Percentiles rank a stretch among this genome's conserved stretches.
Conservation (phyloP, 2,329 filamentous ascomycete species). For the Ceratocystis albifundus region DNA sequence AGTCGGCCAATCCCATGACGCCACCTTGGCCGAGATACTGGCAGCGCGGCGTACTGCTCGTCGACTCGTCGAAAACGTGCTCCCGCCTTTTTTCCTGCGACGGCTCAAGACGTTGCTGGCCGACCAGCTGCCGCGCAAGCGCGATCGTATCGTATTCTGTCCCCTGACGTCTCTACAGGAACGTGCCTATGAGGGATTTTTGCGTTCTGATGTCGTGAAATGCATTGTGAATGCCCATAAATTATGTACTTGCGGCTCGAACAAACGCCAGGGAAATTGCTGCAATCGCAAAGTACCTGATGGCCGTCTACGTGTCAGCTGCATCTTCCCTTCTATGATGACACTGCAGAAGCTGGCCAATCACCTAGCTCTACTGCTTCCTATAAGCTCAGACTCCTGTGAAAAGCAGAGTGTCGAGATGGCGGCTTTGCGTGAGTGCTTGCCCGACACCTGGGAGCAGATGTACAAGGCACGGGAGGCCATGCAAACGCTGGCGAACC, state of each 20-base stretch:
- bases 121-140: constrained; percentile 87
- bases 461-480: constrained; percentile 65
- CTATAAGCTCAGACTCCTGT: constrained; percentile 47
- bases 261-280: constrained; percentile 65
- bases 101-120: constrained; percentile 90
- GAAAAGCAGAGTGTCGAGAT: constrained; percentile 73
- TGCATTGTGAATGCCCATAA: constrained; percentile 57
- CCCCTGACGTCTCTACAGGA: constrained; percentile 72
- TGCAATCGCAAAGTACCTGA: constrained; percentile 47
- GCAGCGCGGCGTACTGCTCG: constrained; percentile 69
- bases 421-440: constrained; percentile 54
- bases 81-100: constrained; percentile 81
- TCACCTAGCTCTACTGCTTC: constrained; percentile 80
- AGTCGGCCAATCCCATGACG: constrained; percentile 84
- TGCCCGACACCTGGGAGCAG: constrained; percentile 60
- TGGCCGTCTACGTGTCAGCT: constrained; percentile 57
- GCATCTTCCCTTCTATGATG: constrained; percentile 76
- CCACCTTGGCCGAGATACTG: constrained; percentile 70
- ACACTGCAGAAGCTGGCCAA: constrained; percentile 81
- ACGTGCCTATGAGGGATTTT: constrained; percentile 69
- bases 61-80: constrained; percentile 72
- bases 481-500: constrained; percentile 69
- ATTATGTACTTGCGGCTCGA: constrained; percentile 56
- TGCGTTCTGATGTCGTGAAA: constrained; percentile 47
- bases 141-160: constrained; percentile 87